Evolutionary conservation across 768 basidiomycete species (phyloP), one percentile per base, ranked within the genome.

Genomic region (Auricularia sp.): DNA sequence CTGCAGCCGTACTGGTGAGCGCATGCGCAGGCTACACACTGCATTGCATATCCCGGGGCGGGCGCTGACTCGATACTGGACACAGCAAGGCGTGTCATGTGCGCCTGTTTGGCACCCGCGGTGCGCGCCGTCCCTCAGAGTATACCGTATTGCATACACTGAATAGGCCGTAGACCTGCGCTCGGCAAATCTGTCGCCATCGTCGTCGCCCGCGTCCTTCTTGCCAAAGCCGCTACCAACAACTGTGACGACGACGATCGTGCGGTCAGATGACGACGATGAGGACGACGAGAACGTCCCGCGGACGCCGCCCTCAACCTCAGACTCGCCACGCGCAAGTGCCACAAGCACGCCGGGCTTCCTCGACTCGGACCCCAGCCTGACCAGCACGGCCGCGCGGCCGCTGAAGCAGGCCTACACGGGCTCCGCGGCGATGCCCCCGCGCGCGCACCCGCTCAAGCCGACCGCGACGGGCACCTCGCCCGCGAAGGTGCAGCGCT

Each of bases 51-150:
- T 51, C 18, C 14, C 47, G 47, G 47, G 47, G 18, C 10, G 14
- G 1, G 21, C 10, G 21, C 47, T 51, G 47, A 51, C 47, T 36
- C 16, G 44, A 56, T 62, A 33, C 64, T 14, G 34, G 23, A 72
- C 71, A 64, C 73, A 94, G 93, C 77, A 93, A 93, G 80, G 77
- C 79, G 59, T 95, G 93, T 70, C 91, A 95, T 72, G 71, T 84
- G 62, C 88, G 86, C 79, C 83, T 78, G 67, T 94, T 93, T 68
- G 91, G 90, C 23, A 91, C 87, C 8, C 64, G 62, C 61, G 70
- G 70, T 70, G 35, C 47, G 67, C 59, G 80, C 29, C 29, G 29
- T 29, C 29, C 29, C 29, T 2, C 29, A 29, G 29, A 29, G 29
- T 2, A 29, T 29, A 29, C 29, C 29, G 29, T 29, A 29, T 2